Conservation (phyloP, 1,284 basidiomycete genomes). For the Ustilago bromivora region DNA sequence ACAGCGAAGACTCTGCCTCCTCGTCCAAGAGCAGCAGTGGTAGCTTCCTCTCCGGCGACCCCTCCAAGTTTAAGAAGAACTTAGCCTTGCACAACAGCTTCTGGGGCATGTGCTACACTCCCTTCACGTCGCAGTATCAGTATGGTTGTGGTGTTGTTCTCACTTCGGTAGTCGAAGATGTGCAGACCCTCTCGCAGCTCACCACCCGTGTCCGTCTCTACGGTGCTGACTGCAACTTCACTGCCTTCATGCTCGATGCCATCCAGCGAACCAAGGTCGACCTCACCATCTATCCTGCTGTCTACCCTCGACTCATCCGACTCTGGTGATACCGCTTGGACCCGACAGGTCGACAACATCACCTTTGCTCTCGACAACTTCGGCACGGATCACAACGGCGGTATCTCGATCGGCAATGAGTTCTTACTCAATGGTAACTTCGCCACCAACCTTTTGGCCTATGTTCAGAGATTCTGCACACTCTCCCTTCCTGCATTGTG, state of each 20-base stretch:
- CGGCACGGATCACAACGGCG: constrained; percentile 39
- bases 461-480: constrained; percentile 38
- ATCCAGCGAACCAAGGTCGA: constrained; percentile 48
- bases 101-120: constrained; percentile 48
- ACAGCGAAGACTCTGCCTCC: constrained; percentile 12
- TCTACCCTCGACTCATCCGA: constrained; percentile 37
- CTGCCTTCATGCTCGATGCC: constrained; percentile 41
- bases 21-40: constrained; percentile 17
- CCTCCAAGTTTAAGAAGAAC: constrained; percentile 42
- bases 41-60: constrained; percentile 28
- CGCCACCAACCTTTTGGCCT: constrained; percentile 30
- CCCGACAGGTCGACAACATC: constrained; percentile 35
- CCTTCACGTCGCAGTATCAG: constrained; percentile 42
- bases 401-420: constrained; percentile 49
- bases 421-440: constrained; percentile 40
- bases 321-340: constrained; percentile 29
- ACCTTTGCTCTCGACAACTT: constrained; percentile 37
- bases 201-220: constrained; percentile 39
- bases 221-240: constrained; percentile 51
- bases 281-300: constrained; percentile 44
- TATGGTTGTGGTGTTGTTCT: constrained; percentile 39
- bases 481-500: constrained; percentile 1
- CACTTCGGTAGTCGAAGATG: constrained; percentile 35
- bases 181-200: constrained; percentile 40
- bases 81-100: constrained; percentile 41